A percentile compares a stretch with the other conserved stretches of the same genome.
These are phyloP conservation scores for Sicyos edulis DNA, from an alignment of 306 rosid genomes.

Conservation along the genomic window DNA sequence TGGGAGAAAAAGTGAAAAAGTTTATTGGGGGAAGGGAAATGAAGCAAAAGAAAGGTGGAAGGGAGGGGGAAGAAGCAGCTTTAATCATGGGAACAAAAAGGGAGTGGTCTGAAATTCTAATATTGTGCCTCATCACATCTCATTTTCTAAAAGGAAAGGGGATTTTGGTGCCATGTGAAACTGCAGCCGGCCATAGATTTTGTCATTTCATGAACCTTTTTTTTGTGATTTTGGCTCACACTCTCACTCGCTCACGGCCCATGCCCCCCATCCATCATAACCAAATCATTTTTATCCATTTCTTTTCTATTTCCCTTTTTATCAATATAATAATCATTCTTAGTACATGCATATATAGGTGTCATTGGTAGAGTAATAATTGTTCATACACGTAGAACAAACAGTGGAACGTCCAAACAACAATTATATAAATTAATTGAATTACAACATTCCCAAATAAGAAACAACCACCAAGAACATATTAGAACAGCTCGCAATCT, in stretches of 20 bases:
- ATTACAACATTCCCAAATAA: too few relatives aligned
- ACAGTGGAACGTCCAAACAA: too few relatives aligned
- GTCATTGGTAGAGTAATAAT: too few relatives aligned
- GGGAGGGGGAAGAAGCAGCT: background rate
- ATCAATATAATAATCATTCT: too few relatives aligned
- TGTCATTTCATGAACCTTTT: slow-evolving; percentile 31
- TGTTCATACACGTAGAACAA: too few relatives aligned
- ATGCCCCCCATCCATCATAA: slow-evolving; percentile 7
- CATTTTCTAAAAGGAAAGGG: background rate
- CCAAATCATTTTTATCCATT: slow-evolving; percentile 21
- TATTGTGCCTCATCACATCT: background rate
- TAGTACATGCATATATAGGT: too few relatives aligned
- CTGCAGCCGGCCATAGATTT: slow-evolving; percentile 44
- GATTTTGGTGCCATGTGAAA: slow-evolving; percentile 46
- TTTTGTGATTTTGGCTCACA: slow-evolving; percentile 14
- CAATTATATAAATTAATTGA: too few relatives aligned
- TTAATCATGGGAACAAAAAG: slow-evolving; percentile 13
- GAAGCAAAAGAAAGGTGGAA: background rate
- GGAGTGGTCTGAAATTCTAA: slow-evolving; percentile 5
- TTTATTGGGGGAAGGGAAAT: slow-evolving; percentile 4
- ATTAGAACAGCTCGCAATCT: too few relatives aligned
- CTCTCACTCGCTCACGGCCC: slow-evolving; percentile 28
- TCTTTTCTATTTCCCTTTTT: background rate
- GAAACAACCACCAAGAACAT: too few relatives aligned
- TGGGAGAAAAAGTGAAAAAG: too few relatives aligned